phyloP scores from a whole-genome alignment of 192 early-diverging fungal genomes.

The Geranomyces michiganensis region DNA sequence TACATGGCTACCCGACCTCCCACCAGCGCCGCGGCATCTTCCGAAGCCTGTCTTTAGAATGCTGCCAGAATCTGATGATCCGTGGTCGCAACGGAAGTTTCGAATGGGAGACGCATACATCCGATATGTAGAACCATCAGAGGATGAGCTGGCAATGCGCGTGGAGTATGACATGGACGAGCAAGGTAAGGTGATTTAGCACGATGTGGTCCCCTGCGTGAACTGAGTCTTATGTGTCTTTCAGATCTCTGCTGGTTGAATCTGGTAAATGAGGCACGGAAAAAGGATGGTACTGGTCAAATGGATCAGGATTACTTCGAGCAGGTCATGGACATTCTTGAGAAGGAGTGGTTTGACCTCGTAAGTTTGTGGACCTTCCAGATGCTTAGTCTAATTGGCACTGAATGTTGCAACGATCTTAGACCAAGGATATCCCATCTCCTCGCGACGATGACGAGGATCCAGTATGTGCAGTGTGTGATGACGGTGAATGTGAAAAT shows the following conservation, averaged over 20 bases:
- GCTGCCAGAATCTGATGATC: conserved; percentile 7
- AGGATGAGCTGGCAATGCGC: conserved; percentile 48
- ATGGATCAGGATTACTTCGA: conserved; percentile 75
- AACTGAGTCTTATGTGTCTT: no score
- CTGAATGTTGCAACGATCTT: not conserved
- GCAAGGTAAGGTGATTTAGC: conserved; percentile 54
- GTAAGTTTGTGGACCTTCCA: conserved; percentile 44
- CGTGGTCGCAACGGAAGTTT: not conserved
- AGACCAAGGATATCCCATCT: conserved; percentile 83
- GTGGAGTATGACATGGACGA: conserved; percentile 99
- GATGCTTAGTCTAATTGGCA: not conserved
- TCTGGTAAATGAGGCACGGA: conserved; percentile 67
- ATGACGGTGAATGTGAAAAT: conserved; percentile 99
- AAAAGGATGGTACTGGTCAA: conserved; percentile 52
- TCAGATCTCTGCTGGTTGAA: conserved; percentile 77
- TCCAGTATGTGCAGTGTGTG: conserved; percentile 89
- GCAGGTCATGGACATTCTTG: conserved; percentile 81
- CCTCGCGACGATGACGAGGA: conserved; percentile 66
- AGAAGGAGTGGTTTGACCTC: conserved; percentile 97
- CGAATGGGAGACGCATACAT: conserved; percentile 20
- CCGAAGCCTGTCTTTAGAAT: conserved; percentile 16
- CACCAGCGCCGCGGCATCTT: conserved; percentile 26
- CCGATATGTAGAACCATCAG: conserved; percentile 46
- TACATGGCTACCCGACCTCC: conserved; percentile 20
- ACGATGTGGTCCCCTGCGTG: no score